Evolutionary conservation across 257 asterid species (phyloP), one percentile per base, ranked within the genome.

Genomic region (Nicotiana obtusifolia): DNA sequence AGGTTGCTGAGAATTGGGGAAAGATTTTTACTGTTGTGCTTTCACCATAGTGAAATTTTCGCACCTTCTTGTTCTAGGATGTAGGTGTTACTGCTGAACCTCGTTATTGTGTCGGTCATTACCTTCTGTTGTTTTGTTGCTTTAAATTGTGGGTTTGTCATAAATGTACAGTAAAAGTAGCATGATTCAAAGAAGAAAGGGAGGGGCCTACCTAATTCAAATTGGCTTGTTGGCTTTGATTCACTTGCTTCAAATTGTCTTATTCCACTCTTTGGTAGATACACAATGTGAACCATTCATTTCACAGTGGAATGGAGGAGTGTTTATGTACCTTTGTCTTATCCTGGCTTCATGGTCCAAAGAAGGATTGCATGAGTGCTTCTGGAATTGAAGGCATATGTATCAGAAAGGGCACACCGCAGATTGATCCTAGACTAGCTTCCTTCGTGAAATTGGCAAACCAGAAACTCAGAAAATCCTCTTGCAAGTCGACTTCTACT

Each of bases 331-430:
- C 83, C 35, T 92, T 92, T 86, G 76, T 89, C 56, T 68, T 92
- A 28, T 80, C 24, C 47, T 90, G 95, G 97, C 57, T 80, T 78
- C 93, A 92, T 64, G 93, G 95, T 47, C 92, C 90, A 56, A 87
- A 82, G 28, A 56, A 44, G 73, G 97, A 86, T 73, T 80, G 84
- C 28, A 73, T 89, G 52, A 84, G 89, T 53, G 4, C 76, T 57
- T 80, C 52, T 4, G 68, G 80, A 54, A 86, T 90, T 53, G 91
- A 69, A 47, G 66, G 83, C 85, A 83, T 92, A 66, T 90, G 93
- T 81, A 47, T 52, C 10, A 19, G 82, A 5, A 71, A 82, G 64
- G 44, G 77, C 85, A 41, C 66, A 69, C 4, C 64, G 41, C 82
- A 77, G 60, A 69, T 84, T 66, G 92, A 88, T 88, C 88, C 84